Evolutionary conservation across 2,329 filamentous ascomycete genomes (phyloP).

Genomic region (Neonectria magnoliae): DNA sequence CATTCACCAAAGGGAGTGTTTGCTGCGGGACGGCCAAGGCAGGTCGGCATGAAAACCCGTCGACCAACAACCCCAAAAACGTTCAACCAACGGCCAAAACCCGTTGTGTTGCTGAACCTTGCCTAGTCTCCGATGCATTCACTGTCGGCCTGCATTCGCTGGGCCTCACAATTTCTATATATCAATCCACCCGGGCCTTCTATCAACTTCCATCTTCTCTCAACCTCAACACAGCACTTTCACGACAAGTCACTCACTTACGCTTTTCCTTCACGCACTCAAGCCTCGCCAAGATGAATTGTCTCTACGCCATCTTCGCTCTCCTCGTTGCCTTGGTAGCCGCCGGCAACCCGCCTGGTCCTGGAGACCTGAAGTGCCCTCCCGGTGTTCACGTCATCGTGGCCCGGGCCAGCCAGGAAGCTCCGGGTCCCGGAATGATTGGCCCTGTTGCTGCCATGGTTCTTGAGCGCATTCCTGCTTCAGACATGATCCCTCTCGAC

Average conservation of each 20-base stretch:
- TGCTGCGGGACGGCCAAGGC: conserved; percentile 1
- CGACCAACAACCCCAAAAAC: not conserved
- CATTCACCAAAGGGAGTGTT: not conserved
- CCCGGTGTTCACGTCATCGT: conserved; percentile 35
- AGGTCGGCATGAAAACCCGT: conserved; percentile 1
- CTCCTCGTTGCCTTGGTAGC: conserved; percentile 7
- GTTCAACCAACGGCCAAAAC: not conserved
- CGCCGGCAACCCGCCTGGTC: not conserved
- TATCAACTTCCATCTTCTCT: not conserved
- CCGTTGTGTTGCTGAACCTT: not conserved
- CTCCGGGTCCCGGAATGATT: conserved; percentile 34
- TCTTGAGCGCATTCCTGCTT: conserved; percentile 18
- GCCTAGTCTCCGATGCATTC: not conserved
- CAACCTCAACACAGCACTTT: not conserved
- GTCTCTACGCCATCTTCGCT: conserved; percentile 1
- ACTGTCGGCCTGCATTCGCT: not conserved
- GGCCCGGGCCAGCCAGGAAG: conserved; percentile 34
- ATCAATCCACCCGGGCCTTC: not conserved
- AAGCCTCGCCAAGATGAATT: conserved; percentile 13
- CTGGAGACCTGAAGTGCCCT: conserved; percentile 9
- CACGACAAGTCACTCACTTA: not conserved
- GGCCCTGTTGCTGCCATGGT: conserved; percentile 32
- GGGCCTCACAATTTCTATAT: not conserved
- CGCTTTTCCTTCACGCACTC: not conserved
- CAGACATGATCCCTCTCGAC: conserved; percentile 19